Evolutionary conservation across 2,329 filamentous ascomycete genomes (phyloP), one percentile per base, ranked within the genome.

Genomic region (Pestalotiopsis sp.): DNA sequence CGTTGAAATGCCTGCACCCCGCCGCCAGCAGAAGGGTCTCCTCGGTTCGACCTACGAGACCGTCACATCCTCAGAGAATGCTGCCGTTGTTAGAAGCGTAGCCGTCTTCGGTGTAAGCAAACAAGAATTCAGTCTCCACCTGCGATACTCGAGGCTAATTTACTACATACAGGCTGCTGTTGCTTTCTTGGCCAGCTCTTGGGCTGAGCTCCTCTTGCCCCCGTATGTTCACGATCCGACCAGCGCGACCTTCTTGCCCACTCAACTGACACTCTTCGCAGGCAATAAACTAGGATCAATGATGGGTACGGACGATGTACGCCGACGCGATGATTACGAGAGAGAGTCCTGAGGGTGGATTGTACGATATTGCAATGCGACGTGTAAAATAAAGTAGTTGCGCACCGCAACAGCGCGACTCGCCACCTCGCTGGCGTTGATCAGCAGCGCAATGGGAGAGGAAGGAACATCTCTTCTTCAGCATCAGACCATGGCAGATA

Each of bases 141-240:
- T 23, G 36, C n/a, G n/a, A 64, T 25, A 12, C 5, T 27, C 11
- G 20, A 20, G 17, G 38, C 38, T 68, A n/a, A 62, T 40, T 62
- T 49, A 69, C 73, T 56, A 31, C 41, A 1, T 23, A 69, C 68
- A 92, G 90, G 87, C 83, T 73, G 90, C 89, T 58, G 86, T 92
- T 66, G 86, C 89, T 49, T 90, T 93, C 79, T 84, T 93, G 73
- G 85, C 89, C 68, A 92, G 90, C 82, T 87, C 88, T 67, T 90
- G 89, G 84, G 87, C 88, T 80, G 91, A 92, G 77, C 83, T 88
- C 75, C 85, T 93, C 69, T 84, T 92, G 72, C 90, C 91, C 79
- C 88, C 89, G 87, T 89, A 81, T 81, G 85, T 78, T 27, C n/a
- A 14, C 17, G 2, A 20, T 14, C 59, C n/a, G 17, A 36, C 17